Evolutionary conservation across 2,329 filamentous ascomycete species (phyloP).

Genomic region (Neofusicoccum cordaticola): DNA sequence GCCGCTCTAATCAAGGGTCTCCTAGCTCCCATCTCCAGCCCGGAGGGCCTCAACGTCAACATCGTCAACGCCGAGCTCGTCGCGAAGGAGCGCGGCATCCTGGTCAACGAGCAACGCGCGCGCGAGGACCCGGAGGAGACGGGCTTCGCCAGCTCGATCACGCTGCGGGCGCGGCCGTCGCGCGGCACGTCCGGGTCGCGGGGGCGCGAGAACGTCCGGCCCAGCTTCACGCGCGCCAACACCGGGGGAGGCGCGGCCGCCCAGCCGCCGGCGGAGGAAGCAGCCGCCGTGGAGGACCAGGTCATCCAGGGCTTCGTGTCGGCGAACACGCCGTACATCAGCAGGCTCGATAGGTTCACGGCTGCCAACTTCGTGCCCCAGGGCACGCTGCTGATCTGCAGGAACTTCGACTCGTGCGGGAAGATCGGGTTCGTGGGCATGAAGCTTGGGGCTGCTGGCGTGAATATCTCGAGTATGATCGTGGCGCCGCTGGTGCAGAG

Average conservation of each 20-base stretch:
- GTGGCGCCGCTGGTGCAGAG: conserved; percentile 57
- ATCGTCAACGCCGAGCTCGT: conserved; percentile 78
- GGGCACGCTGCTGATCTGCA: conserved; percentile 71
- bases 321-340: conserved; percentile 65
- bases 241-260: not conserved
- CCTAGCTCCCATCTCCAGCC: conserved; percentile 60
- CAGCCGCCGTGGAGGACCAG: conserved; percentile 37
- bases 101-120: conserved; percentile 70
- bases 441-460: conserved; percentile 64
- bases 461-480: conserved; percentile 81
- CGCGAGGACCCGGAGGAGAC: conserved; percentile 59
- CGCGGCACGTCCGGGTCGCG: conserved; percentile 27
- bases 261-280: not conserved
- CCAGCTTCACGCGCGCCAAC: conserved; percentile 22
- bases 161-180: conserved; percentile 56
- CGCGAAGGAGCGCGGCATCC: conserved; percentile 72
- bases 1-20: conserved; percentile 77
- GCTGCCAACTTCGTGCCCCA: conserved; percentile 67
- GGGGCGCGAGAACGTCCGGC: not conserved
- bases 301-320: conserved; percentile 66
- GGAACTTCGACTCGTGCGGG: conserved; percentile 78
- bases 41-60: conserved; percentile 69
- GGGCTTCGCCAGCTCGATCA: conserved; percentile 69
- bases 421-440: conserved; percentile 79
- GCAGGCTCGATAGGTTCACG: conserved; percentile 68